A percentile compares a stretch with the other conserved stretches of the same genome.
phyloP scores from a whole-genome alignment of 352 stramenopile genomes.

The Phytophthora meadii region DNA sequence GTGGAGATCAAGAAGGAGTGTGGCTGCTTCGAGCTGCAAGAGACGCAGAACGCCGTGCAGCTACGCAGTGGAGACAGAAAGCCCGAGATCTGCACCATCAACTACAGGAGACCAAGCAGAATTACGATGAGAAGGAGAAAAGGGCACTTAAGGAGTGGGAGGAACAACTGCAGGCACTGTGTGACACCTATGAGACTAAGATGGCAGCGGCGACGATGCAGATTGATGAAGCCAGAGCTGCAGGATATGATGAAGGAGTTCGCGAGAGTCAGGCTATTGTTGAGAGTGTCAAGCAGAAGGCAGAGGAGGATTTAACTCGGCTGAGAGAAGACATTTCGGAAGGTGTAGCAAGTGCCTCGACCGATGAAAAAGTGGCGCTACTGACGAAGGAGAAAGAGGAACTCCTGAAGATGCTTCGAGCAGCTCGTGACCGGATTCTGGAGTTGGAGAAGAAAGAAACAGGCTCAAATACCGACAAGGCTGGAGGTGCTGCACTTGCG shows the following conservation, averaged over 20 bases:
- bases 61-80: constrained; percentile 77
- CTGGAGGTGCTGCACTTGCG: constrained; percentile 13
- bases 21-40: constrained; percentile 48
- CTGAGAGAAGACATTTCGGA: constrained; percentile 36
- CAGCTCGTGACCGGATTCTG: constrained; percentile 16
- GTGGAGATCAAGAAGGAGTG: constrained; percentile 46
- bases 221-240: constrained; percentile 72
- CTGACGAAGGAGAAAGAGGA: constrained; percentile 42
- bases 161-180: constrained; percentile 68
- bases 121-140: constrained; percentile 56
- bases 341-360: background rate
- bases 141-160: constrained; percentile 58
- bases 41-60: constrained; percentile 52
- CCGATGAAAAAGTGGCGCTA: constrained; percentile 13
- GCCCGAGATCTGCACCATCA: constrained; percentile 68
- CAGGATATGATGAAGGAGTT: constrained; percentile 80
- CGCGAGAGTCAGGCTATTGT: constrained; percentile 79
- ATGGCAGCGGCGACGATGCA: constrained; percentile 77
- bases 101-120: constrained; percentile 46
- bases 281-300: constrained; percentile 57
- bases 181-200: constrained; percentile 75
- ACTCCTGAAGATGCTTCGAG: constrained; percentile 32
- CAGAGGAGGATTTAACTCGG: constrained; percentile 49
- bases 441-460: constrained; percentile 35
- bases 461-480: background rate